phyloP scores from a whole-genome alignment of 1,284 basidiomycete species.

The Rhodotorula mucilaginosa region DNA sequence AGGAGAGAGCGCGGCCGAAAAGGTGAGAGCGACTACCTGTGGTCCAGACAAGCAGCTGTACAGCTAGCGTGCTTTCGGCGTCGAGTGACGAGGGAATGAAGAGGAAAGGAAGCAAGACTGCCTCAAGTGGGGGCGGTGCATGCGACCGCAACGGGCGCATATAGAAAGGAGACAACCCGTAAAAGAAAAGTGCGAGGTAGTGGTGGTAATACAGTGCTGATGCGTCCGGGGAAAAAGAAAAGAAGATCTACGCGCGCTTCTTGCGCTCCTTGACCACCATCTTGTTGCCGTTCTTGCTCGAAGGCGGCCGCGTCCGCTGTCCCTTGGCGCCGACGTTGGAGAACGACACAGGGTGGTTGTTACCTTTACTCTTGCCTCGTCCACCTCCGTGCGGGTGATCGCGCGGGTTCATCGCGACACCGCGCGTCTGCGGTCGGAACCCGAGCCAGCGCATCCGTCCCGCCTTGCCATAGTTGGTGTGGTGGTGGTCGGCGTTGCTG shows the following conservation, averaged over 20 bases:
- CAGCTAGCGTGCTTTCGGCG: no score
- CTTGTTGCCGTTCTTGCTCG: constrained; percentile 87
- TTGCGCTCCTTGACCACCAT: constrained; percentile 68
- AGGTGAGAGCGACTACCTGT: no score
- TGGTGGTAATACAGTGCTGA: background rate
- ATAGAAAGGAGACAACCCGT: background rate
- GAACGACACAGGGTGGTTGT: constrained; percentile 68
- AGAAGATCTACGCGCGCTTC: background rate
- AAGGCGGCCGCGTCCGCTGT: constrained; percentile 85
- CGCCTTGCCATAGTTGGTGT: constrained; percentile 82
- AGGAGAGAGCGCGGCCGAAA: no score
- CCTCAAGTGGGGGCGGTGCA: no score
- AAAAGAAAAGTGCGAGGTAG: background rate
- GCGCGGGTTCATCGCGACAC: constrained; percentile 97
- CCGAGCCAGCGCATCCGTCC: constrained; percentile 74
- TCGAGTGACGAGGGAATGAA: no score
- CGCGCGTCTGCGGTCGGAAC: constrained; percentile 61
- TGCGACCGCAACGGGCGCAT: no score
- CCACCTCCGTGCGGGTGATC: constrained; percentile 99
- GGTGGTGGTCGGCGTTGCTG: constrained; percentile 88
- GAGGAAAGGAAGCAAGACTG: no score
- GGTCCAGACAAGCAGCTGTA: no score
- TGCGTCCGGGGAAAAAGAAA: background rate
- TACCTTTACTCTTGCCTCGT: constrained; percentile 94
- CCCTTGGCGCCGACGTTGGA: constrained; percentile 79